Percentiles rank a stretch among this genome's conserved stretches.
phyloP scores from a whole-genome alignment of 2,329 filamentous ascomycete species.

The Fusarium brachygibbosum region DNA sequence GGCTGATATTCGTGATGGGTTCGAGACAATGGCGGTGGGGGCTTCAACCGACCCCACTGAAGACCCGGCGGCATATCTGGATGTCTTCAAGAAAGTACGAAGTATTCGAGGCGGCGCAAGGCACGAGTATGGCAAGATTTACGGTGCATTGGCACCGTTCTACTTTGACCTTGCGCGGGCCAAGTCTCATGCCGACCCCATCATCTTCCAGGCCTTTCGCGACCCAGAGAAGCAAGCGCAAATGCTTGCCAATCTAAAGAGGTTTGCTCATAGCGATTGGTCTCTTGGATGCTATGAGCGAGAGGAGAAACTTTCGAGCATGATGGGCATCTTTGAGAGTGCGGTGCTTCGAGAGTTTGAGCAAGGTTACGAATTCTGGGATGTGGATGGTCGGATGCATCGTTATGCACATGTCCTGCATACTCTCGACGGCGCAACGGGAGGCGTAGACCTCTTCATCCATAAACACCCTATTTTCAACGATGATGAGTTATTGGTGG shows the following conservation, averaged over 20 bases:
- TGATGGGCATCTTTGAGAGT: slow-evolving; percentile 88
- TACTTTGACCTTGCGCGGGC: slow-evolving; percentile 85
- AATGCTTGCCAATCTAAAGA: slow-evolving; percentile 84
- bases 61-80: slow-evolving; percentile 75
- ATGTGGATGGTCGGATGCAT: slow-evolving; percentile 89
- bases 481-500: slow-evolving; percentile 75
- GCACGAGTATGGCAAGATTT: slow-evolving; percentile 91
- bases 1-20: slow-evolving; percentile 71
- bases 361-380: slow-evolving; percentile 88
- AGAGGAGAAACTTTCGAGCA: slow-evolving; percentile 78
- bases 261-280: slow-evolving; percentile 85
- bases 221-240: slow-evolving; percentile 92
- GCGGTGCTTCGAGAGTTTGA: slow-evolving; percentile 93
- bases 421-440: slow-evolving; percentile 82
- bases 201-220: slow-evolving; percentile 87
- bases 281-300: slow-evolving; percentile 79
- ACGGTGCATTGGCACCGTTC: slow-evolving; percentile 88
- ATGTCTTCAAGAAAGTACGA: slow-evolving; percentile 76
- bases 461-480: slow-evolving; percentile 89
- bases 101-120: slow-evolving; percentile 88
- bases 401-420: slow-evolving; percentile 90
- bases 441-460: slow-evolving; percentile 86
- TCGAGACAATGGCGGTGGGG: slow-evolving; percentile 79
- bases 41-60: slow-evolving; percentile 61
- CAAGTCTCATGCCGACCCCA: slow-evolving; percentile 80